Percentiles rank a stretch among this genome's conserved stretches.
Evolutionary conservation across 2,329 filamentous ascomycete species (phyloP).

Genomic region (Neopestalotiopsis sp.): DNA sequence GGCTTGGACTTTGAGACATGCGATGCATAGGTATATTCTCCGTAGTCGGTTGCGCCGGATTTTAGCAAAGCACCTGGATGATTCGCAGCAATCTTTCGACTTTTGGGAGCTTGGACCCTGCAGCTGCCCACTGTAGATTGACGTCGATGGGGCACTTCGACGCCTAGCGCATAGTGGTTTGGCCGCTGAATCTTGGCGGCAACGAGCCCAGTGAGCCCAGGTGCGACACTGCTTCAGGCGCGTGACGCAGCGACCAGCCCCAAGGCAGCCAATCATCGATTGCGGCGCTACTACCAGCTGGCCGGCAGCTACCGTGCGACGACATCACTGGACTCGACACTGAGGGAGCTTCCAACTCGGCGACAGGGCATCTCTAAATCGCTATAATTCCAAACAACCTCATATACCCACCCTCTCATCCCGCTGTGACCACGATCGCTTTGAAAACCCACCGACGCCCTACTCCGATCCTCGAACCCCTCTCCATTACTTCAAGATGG

Average conservation of each 20-base stretch:
- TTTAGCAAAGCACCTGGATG: neutral
- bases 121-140: constrained; percentile 7
- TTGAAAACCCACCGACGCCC: neutral
- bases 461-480: neutral
- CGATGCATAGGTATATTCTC: neutral
- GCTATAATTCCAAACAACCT: neutral
- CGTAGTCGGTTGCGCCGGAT: neutral
- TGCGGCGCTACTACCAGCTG: neutral
- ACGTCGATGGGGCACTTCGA: constrained; percentile 2
- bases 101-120: constrained; percentile 12
- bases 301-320: constrained; percentile 9
- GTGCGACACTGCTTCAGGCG: neutral
- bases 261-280: neutral
- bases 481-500: constrained; percentile 1
- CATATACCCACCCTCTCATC: neutral
- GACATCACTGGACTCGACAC: constrained; percentile 7
- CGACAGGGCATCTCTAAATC: neutral
- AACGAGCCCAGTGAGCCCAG: neutral
- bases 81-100: neutral
- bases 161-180: neutral
- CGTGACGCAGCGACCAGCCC: neutral
- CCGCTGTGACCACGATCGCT: neutral
- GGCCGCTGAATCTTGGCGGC: neutral
- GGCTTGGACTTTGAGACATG: neutral
- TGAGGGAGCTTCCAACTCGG: constrained; percentile 14